phyloP scores from a whole-genome alignment of 345 rosid species.

The Citrus inodora region DNA sequence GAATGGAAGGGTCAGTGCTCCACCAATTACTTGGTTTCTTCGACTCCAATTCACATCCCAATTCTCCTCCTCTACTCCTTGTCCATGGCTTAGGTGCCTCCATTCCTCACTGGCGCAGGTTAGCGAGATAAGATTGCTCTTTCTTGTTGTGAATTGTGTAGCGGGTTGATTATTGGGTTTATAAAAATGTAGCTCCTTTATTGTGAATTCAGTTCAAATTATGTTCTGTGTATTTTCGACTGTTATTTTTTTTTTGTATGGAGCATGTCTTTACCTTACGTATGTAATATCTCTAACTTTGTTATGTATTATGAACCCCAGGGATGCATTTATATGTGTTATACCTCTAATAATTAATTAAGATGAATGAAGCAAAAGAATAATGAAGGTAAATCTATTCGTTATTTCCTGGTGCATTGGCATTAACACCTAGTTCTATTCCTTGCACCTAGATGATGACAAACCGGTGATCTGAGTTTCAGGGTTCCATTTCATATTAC shows the following conservation, averaged over 20 bases:
- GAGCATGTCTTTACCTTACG: background rate
- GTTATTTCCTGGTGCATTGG: background rate
- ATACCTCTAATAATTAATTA: too few species aligned
- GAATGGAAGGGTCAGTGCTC: conserved; percentile 76
- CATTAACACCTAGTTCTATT: background rate
- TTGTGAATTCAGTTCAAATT: background rate
- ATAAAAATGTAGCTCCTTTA: background rate
- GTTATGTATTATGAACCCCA: background rate
- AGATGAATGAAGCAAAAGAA: too few species aligned
- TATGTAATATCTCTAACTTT: background rate
- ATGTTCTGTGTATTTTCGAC: background rate
- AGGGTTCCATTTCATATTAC: background rate
- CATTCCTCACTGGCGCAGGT: conserved; percentile 94
- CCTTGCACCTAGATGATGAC: background rate
- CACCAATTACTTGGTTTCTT: conserved; percentile 67
- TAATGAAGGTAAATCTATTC: too few species aligned
- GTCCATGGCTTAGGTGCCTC: conserved; percentile 50
- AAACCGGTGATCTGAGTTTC: background rate
- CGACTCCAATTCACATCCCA: conserved; percentile 26
- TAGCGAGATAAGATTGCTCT: background rate
- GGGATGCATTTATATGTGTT: background rate
- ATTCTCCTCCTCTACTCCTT: too few species aligned
- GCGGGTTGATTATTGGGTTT: background rate
- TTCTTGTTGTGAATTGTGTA: background rate
- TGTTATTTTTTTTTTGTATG: background rate